phyloP scores from a whole-genome alignment of 2,329 filamentous ascomycete genomes.

The Ophiobolus disseminans region DNA sequence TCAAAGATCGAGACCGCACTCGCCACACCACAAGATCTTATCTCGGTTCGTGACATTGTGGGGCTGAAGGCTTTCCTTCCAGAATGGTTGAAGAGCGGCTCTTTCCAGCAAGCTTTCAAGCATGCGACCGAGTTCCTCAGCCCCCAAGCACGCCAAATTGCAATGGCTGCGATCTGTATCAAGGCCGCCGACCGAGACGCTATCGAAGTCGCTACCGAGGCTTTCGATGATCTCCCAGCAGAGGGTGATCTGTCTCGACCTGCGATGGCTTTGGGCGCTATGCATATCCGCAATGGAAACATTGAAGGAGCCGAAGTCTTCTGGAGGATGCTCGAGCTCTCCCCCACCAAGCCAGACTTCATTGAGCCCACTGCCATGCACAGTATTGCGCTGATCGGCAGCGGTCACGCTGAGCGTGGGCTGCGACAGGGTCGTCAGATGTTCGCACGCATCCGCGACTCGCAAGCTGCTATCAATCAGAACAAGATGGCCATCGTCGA shows the following conservation, averaged over 20 bases:
- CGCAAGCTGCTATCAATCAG: conserved; percentile 57
- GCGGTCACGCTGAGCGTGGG: conserved; percentile 82
- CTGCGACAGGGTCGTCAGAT: conserved; percentile 80
- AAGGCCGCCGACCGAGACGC: conserved; percentile 82
- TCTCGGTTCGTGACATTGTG: conserved; percentile 73
- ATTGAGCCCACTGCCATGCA: conserved; percentile 93
- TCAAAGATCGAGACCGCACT: conserved; percentile 73
- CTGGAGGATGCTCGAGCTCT: conserved; percentile 75
- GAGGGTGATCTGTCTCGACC: conserved; percentile 57
- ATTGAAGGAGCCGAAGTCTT: conserved; percentile 78
- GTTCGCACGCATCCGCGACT: conserved; percentile 81
- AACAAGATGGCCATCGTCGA: conserved; percentile 67
- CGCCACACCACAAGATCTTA: conserved; percentile 58
- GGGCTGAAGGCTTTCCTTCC: conserved; percentile 79
- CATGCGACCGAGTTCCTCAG: conserved; percentile 71
- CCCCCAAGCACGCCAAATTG: conserved; percentile 63
- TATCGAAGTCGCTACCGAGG: conserved; percentile 68
- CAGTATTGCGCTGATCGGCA: conserved; percentile 83
- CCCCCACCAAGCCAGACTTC: conserved; percentile 69
- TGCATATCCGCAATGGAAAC: conserved; percentile 83
- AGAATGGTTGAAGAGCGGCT: conserved; percentile 73
- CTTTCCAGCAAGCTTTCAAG: conserved; percentile 74
- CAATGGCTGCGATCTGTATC: conserved; percentile 76
- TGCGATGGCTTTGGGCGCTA: conserved; percentile 82
- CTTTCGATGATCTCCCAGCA: conserved; percentile 59